Evolutionary conservation across 371 early-diverging fungal genomes (phyloP), one percentile per base, ranked within the genome.

Genomic region (Mucor sp.): DNA sequence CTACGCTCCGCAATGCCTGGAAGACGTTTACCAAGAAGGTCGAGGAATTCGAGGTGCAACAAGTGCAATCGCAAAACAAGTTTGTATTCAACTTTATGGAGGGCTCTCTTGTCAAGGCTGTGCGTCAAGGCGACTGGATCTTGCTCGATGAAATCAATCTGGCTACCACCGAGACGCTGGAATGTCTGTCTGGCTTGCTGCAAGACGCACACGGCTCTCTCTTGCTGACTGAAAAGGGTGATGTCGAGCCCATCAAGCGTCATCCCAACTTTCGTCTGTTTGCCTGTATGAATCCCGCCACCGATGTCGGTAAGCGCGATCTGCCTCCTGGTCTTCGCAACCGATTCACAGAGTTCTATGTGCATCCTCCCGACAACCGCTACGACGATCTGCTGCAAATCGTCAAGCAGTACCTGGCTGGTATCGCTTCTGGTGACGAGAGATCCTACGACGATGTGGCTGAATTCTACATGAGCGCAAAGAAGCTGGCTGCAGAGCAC

Each of bases 231-330:
- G 99, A 97, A 74, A 90, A 95, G 43, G 99, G 98, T 48, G 98
- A 97, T 74, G 89, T 89, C 15, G 88, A 90, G 63, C 93, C 93
- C 21, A 87, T 99, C 21, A 79, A 84, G 39, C 87, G 99, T 37
- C 99, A 99, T 80, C 92, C 93, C 27, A 92, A 94, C 63, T 99
- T 99, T 87, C 88, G 97, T 11, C 81, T 99, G 6, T 99, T 99
- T 81, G 99, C 97, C 1, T 99, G 99, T 80, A 99, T 99, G 99
- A 99, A 99, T 82, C 99, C 99, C 19, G 94, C 97, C n/a, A 98
- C 94, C 11, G 98, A 99, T 82, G 96, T 97, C 1, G 99, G 99
- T 56, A 99, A 99, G 80, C 93, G 96, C 50, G 94, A 98, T 70
- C 87, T 99, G 23, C 97, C 99, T 12, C 92, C 93, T 5, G 95